Evolutionary conservation across 1,284 basidiomycete species (phyloP).

Genomic region (Sanguinoderma infundibulare): DNA sequence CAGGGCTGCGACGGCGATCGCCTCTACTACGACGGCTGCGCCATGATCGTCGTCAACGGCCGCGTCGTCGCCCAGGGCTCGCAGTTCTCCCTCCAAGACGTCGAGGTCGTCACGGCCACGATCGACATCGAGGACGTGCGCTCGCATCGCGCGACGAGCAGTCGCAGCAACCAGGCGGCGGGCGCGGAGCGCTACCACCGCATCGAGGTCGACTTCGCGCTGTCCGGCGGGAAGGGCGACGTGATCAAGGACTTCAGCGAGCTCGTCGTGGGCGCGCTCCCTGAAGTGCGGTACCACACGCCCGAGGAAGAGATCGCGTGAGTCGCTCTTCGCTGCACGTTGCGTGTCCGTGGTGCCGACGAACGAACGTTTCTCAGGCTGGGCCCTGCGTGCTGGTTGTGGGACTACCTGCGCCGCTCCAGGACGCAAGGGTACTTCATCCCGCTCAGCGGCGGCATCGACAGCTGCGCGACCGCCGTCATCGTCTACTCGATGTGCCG

Average conservation of each 20-base stretch:
- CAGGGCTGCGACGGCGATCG: conserved; percentile 99
- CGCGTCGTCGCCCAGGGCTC: conserved; percentile 92
- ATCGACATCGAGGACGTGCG: conserved; percentile 95
- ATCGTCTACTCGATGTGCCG: conserved; percentile 98
- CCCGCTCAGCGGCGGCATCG: conserved; percentile 97
- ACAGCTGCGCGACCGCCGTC: conserved; percentile 94
- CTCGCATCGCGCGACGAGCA: conserved; percentile 81
- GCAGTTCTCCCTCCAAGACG: conserved; percentile 95
- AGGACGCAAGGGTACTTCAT: conserved; percentile 95
- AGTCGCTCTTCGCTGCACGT: conserved; percentile 36
- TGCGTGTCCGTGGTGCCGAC: conserved; percentile 6
- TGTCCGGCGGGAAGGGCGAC: conserved; percentile 77
- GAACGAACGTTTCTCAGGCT: conserved; percentile 55
- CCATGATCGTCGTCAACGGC: conserved; percentile 95
- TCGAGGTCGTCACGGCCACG: conserved; percentile 95
- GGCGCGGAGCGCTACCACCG: conserved; percentile 74
- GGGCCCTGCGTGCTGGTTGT: conserved; percentile 98
- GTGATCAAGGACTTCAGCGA: conserved; percentile 50
- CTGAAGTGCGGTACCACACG: conserved; percentile 78
- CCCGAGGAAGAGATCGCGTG: conserved; percentile 99
- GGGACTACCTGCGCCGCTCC: conserved; percentile 97
- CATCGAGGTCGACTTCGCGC: conserved; percentile 77
- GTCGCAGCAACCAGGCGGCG: conserved; percentile 91
- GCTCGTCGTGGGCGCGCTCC: conserved; percentile 41
- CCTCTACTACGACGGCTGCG: conserved; percentile 97